Evolutionary conservation across 306 rosid species (phyloP).

Genomic region (Senna tora): DNA sequence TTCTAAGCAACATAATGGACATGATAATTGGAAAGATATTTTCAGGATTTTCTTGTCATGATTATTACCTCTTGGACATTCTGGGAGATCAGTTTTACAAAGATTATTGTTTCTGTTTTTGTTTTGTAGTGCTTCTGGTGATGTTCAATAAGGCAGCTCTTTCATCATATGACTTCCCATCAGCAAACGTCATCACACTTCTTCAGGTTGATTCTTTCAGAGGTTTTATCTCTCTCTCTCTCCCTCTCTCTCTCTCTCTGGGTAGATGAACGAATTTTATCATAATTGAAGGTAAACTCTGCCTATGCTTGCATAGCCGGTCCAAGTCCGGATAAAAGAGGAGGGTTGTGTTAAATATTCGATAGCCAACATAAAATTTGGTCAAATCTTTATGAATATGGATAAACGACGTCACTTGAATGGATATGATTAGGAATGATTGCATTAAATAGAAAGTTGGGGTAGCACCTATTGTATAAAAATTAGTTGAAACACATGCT

Average conservation of each 20-base stretch:
- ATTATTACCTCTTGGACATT: background rate
- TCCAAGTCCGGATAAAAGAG: too few relatives aligned
- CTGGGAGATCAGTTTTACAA: background rate
- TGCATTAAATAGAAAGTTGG: too few relatives aligned
- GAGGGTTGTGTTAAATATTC: too few relatives aligned
- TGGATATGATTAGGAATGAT: too few relatives aligned
- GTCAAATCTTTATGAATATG: too few relatives aligned
- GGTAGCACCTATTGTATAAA: too few relatives aligned
- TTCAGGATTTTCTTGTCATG: constrained; percentile 20
- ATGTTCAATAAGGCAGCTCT: constrained; percentile 87
- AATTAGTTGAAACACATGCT: too few relatives aligned
- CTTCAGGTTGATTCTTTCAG: constrained; percentile 61
- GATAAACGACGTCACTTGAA: too few relatives aligned
- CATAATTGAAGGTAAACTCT: background rate
- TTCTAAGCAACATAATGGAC: background rate
- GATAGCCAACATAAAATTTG: too few relatives aligned
- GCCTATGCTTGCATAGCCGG: too few relatives aligned
- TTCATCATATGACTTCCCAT: constrained; percentile 70
- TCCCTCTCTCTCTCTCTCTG: background rate
- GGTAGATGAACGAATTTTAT: background rate
- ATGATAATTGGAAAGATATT: background rate
- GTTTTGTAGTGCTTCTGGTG: constrained; percentile 69
- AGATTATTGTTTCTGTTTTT: constrained; percentile 11
- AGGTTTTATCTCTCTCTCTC: background rate
- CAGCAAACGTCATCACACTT: constrained; percentile 78